Evolutionary conservation across 176 grass and related monocot species (phyloP), one percentile per base, ranked within the genome.

Genomic region (Eleusine coracana): DNA sequence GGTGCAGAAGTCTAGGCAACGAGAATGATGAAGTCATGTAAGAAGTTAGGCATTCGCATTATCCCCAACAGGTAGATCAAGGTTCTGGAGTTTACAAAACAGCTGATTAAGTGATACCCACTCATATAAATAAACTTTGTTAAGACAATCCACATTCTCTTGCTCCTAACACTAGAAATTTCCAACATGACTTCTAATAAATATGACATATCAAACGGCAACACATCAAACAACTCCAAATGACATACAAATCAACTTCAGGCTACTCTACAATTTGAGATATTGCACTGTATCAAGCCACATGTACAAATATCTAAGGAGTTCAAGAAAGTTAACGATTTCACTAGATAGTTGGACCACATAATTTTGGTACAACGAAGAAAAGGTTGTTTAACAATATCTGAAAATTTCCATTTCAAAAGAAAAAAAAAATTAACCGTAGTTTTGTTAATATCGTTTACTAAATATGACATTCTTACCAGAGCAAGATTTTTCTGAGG

Each of bases 371-470:
- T 65, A 13, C 34, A 5, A 66, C 14, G 2, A 66, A 18, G 64
- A 66, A 6, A 38, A 38, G 1, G 12, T 28, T 29, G 61, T 64
- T 13, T 64, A 64, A 48, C 18, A 48, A 41, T 41, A 71, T 2
- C 4, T 42, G 8, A 21, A 17, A 79, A 55, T 60, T 17, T 83
- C 13, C n/a, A 29, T 67, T 76, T 76, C 46, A 70, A 54, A 62
- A 71, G 37, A 73, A 77, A 85, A 73, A 73, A 87, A 84, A 28
- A 55, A 74, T n/a, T 49, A 28, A 66, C 11, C 28, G 16, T 64
- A 72, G 51, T 56, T 56, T 56, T 56, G 16, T 20, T 56, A 56
- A 56, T 56, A 18, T 20, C 18, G 15, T 54, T 54, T 18, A 55
- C 17, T 55, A 55, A 56, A 56, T 56, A 21, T 56, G 17, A 56